Conservation (phyloP, 345 rosid species). For the Moringa oleifera region DNA sequence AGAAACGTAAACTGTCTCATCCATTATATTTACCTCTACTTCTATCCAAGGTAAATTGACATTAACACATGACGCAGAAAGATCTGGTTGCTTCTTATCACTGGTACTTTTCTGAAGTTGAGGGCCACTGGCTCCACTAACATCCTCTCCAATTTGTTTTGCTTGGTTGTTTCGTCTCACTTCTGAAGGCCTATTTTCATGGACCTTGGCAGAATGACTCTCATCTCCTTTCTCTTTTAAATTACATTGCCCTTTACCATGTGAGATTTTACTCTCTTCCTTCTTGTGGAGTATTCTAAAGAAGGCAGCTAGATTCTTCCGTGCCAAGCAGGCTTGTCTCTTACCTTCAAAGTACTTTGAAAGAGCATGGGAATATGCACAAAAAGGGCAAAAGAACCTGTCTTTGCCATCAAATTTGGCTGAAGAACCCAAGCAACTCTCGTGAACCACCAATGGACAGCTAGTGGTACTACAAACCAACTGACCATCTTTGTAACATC, state of each 20-base stretch:
- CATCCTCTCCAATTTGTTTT: conserved; percentile 10
- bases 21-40: too few relatives aligned
- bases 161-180: conserved; percentile 8
- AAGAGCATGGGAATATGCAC: conserved; percentile 40
- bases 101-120: background rate
- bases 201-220: conserved; percentile 4
- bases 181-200: conserved; percentile 14
- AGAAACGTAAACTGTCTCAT: too few relatives aligned
- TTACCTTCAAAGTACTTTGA: conserved; percentile 40
- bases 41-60: too few relatives aligned
- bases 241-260: conserved; percentile 5
- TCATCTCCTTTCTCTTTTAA: conserved; percentile 17
- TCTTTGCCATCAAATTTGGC: conserved; percentile 31
- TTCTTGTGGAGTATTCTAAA: too few relatives aligned
- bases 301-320: conserved; percentile 36
- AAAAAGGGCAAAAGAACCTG: conserved; percentile 48
- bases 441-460: conserved; percentile 48
- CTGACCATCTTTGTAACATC: conserved; percentile 44
- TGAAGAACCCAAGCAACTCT: conserved; percentile 38
- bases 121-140: background rate
- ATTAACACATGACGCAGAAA: background rate
- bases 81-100: background rate
- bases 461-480: conserved; percentile 36
- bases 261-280: too few relatives aligned
- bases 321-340: conserved; percentile 28